phyloP scores from a whole-genome alignment of 805 yeast species.

The Spathaspora girioi region DNA sequence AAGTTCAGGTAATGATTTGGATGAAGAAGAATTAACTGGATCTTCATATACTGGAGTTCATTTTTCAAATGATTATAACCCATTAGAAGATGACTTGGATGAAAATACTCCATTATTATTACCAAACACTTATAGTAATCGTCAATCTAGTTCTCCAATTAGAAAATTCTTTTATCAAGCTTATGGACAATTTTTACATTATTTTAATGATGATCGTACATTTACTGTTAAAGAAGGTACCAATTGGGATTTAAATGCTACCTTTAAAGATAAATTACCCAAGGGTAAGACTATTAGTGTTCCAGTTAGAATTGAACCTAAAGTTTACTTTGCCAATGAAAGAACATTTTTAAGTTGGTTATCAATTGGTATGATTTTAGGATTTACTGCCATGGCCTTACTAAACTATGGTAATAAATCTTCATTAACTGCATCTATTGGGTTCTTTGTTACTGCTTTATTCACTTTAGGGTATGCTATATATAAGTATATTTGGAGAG shows the following conservation, averaged over 20 bases:
- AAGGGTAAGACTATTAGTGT: constrained; percentile 86
- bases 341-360: constrained; percentile 93
- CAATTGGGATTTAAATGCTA: constrained; percentile 39
- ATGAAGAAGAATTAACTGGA: constrained; percentile 58
- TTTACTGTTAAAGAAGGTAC: constrained; percentile 44
- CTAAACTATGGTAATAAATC: constrained; percentile 74
- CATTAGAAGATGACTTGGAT: constrained; percentile 49
- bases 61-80: constrained; percentile 43
- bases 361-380: constrained; percentile 81
- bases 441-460: constrained; percentile 79
- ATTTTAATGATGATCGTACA: constrained; percentile 43
- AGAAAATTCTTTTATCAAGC: constrained; percentile 26
- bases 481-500: constrained; percentile 75
- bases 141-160: constrained; percentile 27
- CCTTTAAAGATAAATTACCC: constrained; percentile 63
- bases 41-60: constrained; percentile 34
- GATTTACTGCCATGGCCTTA: constrained; percentile 84
- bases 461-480: constrained; percentile 71
- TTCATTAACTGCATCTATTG: constrained; percentile 80
- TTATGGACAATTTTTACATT: constrained; percentile 36
- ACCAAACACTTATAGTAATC: constrained; percentile 29
- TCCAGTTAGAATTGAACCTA: constrained; percentile 96
- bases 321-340: constrained; percentile 98
- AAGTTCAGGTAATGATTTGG: constrained; percentile 56
- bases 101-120: constrained; percentile 41